Conservation (phyloP, 495 filamentous ascomycete genomes). For the Poronia punctata region DNA sequence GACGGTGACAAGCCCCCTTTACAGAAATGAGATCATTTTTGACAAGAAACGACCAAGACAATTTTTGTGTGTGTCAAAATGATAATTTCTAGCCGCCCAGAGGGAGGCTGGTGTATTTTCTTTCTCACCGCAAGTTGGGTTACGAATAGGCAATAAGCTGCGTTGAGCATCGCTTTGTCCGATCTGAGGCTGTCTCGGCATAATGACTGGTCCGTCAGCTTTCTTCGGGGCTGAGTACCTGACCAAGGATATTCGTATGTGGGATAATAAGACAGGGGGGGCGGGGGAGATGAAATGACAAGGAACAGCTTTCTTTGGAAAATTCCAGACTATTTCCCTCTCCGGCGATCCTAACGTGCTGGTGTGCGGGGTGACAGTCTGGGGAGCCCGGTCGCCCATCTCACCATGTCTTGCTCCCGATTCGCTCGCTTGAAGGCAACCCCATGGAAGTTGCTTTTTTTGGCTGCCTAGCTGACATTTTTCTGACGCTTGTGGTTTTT, state of each 20-base stretch:
- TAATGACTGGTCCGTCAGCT: conserved; percentile 2
- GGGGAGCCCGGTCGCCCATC: conserved; percentile 7
- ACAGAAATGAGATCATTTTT: too few species aligned
- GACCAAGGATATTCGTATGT: not conserved
- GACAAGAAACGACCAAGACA: too few species aligned
- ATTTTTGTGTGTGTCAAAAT: too few species aligned
- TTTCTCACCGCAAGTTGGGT: conserved; percentile 5
- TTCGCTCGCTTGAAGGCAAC: conserved; percentile 4
- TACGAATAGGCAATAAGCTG: not conserved
- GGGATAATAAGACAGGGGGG: not conserved
- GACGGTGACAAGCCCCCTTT: too few species aligned
- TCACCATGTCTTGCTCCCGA: conserved; percentile 2
- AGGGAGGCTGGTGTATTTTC: too few species aligned
- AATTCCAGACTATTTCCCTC: conserved; percentile 14
- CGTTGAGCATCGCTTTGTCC: not conserved
- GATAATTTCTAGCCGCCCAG: too few species aligned
- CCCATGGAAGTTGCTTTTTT: conserved; percentile 10
- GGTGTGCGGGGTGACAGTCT: conserved; percentile 10
- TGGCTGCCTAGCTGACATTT: conserved; percentile 2
- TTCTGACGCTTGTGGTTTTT: not conserved
- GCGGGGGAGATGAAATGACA: conserved; percentile 3
- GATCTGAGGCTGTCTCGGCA: conserved; percentile 10
- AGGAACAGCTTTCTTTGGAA: conserved; percentile 2
- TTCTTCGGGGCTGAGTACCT: not conserved
- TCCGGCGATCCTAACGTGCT: conserved; percentile 1